A percentile compares a stretch with the other conserved stretches of the same genome.
phyloP scores from a whole-genome alignment of 192 early-diverging fungal species.

The Coemansia sp. region DNA sequence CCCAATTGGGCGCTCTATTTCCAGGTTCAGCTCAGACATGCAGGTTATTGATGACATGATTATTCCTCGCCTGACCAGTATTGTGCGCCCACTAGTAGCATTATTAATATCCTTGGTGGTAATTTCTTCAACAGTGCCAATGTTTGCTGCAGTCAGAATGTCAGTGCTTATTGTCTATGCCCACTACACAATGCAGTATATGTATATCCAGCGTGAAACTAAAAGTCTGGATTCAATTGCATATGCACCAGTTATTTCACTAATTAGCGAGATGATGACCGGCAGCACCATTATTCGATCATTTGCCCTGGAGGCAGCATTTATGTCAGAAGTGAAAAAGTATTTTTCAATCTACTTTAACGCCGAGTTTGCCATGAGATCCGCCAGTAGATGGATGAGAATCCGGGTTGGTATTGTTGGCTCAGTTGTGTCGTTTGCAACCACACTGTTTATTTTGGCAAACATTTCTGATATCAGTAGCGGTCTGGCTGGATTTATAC shows the following conservation, averaged over 20 bases:
- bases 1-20: constrained; percentile 79
- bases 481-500: constrained; percentile 78
- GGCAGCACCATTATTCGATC: constrained; percentile 77
- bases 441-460: constrained; percentile 62
- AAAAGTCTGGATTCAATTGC: constrained; percentile 78
- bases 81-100: constrained; percentile 56
- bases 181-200: constrained; percentile 65
- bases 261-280: constrained; percentile 73
- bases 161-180: constrained; percentile 62
- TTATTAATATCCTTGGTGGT: constrained; percentile 56
- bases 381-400: constrained; percentile 75
- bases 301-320: constrained; percentile 68
- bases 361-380: constrained; percentile 75
- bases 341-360: constrained; percentile 71
- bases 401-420: constrained; percentile 74
- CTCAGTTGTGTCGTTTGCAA: constrained; percentile 66
- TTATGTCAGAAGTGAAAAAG: constrained; percentile 56
- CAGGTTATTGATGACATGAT: constrained; percentile 70
- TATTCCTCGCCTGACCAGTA: constrained; percentile 53
- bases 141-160: constrained; percentile 67
- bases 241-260: constrained; percentile 67
- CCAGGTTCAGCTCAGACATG: constrained; percentile 82
- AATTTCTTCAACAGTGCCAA: constrained; percentile 62
- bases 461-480: constrained; percentile 59
- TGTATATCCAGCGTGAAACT: constrained; percentile 72